Base-by-base conservation (phyloP, 495 filamentous ascomycete genomes). In the Paragyromitra xinjiangensis region DNA sequence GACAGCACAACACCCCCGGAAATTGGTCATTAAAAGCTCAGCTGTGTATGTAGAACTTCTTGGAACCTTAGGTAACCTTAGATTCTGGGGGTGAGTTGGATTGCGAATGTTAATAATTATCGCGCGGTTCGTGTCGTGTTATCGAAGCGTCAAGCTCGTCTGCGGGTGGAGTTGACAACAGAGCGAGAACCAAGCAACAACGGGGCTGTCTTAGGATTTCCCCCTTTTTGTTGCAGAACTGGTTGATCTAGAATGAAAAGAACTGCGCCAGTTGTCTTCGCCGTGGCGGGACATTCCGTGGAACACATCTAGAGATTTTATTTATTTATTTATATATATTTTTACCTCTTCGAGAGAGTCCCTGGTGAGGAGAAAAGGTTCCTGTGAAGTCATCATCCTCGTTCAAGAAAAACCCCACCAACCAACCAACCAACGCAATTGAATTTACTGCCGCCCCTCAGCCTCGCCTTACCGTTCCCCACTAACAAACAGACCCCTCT, bases 401-500 rank as follows among this genome's bases (percentile, higher is more conserved):
- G 19, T 22, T 22, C 34, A 44, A 42, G 37, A 6, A 42, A 22
- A 22, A 45, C 59, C 59, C 59, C 59, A 40, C 59, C n/a, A 66
- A 26, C 64, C 42, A 50, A n/a, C 62, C 68, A 29, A 34, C 59
- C 73, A 71, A 48, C 45, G 29, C 61, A 61, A 39, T 56, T 56
- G 56, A 39, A 59, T 42, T 53, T 64, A 44, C 11, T 67, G 51
- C 39, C 64, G 26, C 26, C 62, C 59, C 67, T 51, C 61, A 73
- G 64, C 51, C 72, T 72, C 62, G 29, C 53, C 69, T 53, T 53
- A 62, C 62, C 50, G 61, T 7, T 48, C 63, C 70, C 70, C 70
- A 73, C 70, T 34, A 72, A 73, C 69, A 44, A 71, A 55, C 69
- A 64, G 58, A 72, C 70, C 70, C 62, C 70, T 67, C 59, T 29